Percentiles rank a stretch among this genome's conserved stretches.
phyloP scores from a whole-genome alignment of 345 rosid species.

The Eucalyptus polyanthemos region DNA sequence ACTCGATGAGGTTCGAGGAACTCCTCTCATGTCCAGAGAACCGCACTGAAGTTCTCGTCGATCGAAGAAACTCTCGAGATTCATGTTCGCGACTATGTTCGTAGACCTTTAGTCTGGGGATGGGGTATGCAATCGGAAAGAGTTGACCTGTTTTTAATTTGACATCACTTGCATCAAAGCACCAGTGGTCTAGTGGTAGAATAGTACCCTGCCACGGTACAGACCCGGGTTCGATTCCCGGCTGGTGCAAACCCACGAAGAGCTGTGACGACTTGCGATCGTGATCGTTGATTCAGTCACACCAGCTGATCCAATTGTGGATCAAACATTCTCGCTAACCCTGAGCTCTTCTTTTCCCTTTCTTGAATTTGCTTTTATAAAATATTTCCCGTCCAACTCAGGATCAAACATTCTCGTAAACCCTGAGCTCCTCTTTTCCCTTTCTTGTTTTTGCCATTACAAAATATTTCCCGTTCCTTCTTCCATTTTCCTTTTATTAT shows the following conservation, averaged over 20 bases:
- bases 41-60: not conserved
- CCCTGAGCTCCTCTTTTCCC: not conserved
- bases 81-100: not conserved
- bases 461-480: not conserved
- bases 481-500: not conserved
- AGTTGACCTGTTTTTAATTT: rapidly evolving
- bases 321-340: not conserved
- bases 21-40: not conserved
- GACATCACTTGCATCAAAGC: not conserved
- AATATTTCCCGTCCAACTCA: not conserved
- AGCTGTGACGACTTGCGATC: not conserved
- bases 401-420: not conserved
- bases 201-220: slow-evolving; percentile 74
- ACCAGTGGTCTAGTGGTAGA: slow-evolving; percentile 89
- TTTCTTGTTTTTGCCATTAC: not conserved
- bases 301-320: not conserved
- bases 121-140: not conserved
- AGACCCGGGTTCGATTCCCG: slow-evolving; percentile 68
- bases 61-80: not conserved
- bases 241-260: slow-evolving; percentile 11
- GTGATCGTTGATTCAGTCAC: not conserved
- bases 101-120: not conserved
- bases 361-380: no score
- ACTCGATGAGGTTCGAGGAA: not conserved
- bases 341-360: not conserved